Base-by-base conservation (phyloP, 192 early-diverging fungal genomes). In the Coemansia sp. region DNA sequence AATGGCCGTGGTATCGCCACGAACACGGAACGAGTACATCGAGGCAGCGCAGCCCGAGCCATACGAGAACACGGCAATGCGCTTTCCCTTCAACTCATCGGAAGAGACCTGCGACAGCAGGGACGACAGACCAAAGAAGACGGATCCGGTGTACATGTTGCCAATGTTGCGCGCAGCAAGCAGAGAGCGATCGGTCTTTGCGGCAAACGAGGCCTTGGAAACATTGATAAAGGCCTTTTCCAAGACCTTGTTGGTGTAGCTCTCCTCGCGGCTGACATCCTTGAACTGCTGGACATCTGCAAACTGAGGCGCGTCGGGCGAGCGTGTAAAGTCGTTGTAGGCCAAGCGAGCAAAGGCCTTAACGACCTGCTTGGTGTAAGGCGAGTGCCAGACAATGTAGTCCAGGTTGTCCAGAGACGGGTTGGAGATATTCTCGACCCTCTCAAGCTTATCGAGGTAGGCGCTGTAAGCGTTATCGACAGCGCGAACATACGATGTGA, bases 361-460 rank as follows among this genome's bases (percentile, higher is more conserved):
- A 84, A 89, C 89, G 10, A 99, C 95, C 69, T 98, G 86, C 87
- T 99, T 99, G 77, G 91, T 90, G 88, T 98, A 98, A 36, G 97
- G 97, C 56, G 93, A 93, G 86, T 99, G 97, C 88, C 96, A 97
- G 38, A 93, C 86, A 59, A 88, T 50, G 84, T 93, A 93, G 83
- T 96, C 95, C 55, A 92, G 59, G 68, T 76, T 71, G 18, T 61
- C 65, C 56, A 82, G 68, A 62, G 82, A 83, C 31, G 87, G 73
- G 45, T 77, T 73, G 17, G 40, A 49, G 20, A 77, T 60, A 17
- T 59, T 65, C 7, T 55, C 73, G 25, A 63, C 31, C 67, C 72
- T 67, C 61, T 80, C 83, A 25, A 94, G 74, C 74, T 91, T 91
- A 22, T 91, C 85, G 58, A 96, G 73, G 78, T 93, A 99, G 3